Percentiles rank a stretch among this genome's conserved stretches.
phyloP scores from a whole-genome alignment of 768 basidiomycete genomes.

The Gymnopilus dilepis region DNA sequence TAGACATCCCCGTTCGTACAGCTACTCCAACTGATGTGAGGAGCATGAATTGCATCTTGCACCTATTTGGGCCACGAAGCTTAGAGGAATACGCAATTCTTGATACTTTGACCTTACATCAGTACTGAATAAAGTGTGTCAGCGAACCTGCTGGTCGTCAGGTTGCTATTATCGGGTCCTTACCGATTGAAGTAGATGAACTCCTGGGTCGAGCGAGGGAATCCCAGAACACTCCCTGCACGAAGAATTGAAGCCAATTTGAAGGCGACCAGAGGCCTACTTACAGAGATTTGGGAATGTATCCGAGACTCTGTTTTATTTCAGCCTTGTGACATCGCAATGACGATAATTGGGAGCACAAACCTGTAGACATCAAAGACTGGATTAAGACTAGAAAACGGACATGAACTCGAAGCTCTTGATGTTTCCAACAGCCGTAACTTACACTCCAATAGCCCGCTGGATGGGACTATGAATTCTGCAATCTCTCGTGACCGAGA shows the following conservation, averaged over 20 bases:
- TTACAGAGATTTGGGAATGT: slow-evolving; percentile 54
- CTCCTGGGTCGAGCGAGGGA: slow-evolving; percentile 64
- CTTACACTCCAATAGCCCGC: slow-evolving; percentile 52
- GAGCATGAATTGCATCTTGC: slow-evolving; percentile 66
- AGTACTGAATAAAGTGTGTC: too few species aligned
- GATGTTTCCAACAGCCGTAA: slow-evolving; percentile 1
- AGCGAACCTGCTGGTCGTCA: background rate
- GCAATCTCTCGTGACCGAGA: slow-evolving; percentile 43
- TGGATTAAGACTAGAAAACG: slow-evolving; percentile 51
- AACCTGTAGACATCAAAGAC: slow-evolving; percentile 61
- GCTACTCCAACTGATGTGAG: slow-evolving; percentile 60
- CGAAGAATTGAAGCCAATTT: background rate
- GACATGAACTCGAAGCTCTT: background rate
- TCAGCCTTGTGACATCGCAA: background rate
- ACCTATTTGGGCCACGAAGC: too few species aligned
- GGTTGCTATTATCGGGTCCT: slow-evolving; percentile 2
- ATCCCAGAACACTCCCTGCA: slow-evolving; percentile 66
- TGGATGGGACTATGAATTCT: slow-evolving; percentile 55
- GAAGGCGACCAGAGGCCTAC: slow-evolving; percentile 9
- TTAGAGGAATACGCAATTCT: too few species aligned
- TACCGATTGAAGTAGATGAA: slow-evolving; percentile 62
- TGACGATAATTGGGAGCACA: slow-evolving; percentile 2
- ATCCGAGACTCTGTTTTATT: slow-evolving; percentile 49
- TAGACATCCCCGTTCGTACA: slow-evolving; percentile 62
- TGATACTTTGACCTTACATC: too few species aligned